Evolutionary conservation across 305 asterid genomes (phyloP).

Genomic region (Fraxinus ornus): DNA sequence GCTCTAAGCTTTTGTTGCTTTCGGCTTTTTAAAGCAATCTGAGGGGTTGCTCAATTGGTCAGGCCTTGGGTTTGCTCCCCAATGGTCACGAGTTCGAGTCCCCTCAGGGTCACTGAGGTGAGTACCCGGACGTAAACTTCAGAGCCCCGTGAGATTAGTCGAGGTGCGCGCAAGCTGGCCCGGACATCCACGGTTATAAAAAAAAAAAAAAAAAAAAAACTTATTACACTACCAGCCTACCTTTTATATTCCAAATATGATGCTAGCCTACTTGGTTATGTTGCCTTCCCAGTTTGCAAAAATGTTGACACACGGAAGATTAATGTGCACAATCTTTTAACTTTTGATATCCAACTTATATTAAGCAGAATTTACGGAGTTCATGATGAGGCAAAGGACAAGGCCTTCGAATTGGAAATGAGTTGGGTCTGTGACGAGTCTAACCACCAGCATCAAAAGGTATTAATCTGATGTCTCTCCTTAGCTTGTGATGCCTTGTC

Average conservation of each 20-base stretch:
- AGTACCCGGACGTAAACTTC: too few relatives aligned
- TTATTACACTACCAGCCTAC: background rate
- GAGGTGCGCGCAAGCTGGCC: too few relatives aligned
- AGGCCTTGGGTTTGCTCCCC: too few relatives aligned
- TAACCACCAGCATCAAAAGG: constrained; percentile 90
- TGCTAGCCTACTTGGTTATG: background rate
- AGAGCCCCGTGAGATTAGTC: too few relatives aligned
- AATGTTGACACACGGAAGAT: too few relatives aligned
- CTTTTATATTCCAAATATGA: background rate
- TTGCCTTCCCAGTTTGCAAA: background rate
- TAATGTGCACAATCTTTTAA: background rate
- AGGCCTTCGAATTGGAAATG: constrained; percentile 95
- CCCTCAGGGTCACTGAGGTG: too few relatives aligned
- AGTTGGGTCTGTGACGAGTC: constrained; percentile 99
- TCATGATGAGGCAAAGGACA: constrained; percentile 97
- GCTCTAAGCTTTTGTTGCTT: background rate
- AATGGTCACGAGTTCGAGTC: too few relatives aligned
- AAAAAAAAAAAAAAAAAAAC: too few relatives aligned
- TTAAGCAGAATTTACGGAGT: constrained; percentile 78
- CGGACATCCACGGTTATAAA: too few relatives aligned
- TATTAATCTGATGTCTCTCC: background rate
- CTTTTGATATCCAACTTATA: background rate
- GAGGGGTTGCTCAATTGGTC: too few relatives aligned
- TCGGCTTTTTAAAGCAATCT: background rate
- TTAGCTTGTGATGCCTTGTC: background rate